Evolutionary conservation across 2,329 filamentous ascomycete species (phyloP).

Genomic region (Tolypocladium endophyticum): DNA sequence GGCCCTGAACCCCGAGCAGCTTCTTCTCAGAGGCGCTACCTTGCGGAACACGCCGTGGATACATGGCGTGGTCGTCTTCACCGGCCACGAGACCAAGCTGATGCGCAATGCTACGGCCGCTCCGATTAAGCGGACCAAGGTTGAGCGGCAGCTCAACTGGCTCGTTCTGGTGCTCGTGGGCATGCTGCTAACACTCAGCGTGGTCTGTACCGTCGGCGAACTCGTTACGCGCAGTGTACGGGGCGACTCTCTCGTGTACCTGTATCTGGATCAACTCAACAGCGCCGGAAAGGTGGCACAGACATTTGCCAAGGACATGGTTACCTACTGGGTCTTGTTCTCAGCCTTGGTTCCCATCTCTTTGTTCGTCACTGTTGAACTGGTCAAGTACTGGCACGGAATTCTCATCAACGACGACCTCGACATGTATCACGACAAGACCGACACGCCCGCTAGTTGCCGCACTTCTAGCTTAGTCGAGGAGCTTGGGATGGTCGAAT

Average conservation of each 20-base stretch:
- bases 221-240: conserved; percentile 63
- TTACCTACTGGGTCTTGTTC: conserved; percentile 98
- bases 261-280: conserved; percentile 54
- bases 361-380: conserved; percentile 91
- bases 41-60: conserved; percentile 95
- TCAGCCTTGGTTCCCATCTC: conserved; percentile 95
- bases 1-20: conserved; percentile 80
- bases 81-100: conserved; percentile 91
- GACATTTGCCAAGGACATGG: conserved; percentile 86
- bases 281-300: conserved; percentile 45
- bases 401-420: conserved; percentile 95
- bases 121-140: conserved; percentile 94
- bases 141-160: conserved; percentile 86
- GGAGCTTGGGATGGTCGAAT: conserved; percentile 95
- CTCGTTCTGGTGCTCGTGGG: conserved; percentile 84
- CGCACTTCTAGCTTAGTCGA: conserved; percentile 94
- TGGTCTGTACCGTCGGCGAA: conserved; percentile 87
- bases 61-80: conserved; percentile 88
- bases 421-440: conserved; percentile 95
- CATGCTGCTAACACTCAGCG: conserved; percentile 73
- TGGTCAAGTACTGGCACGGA: conserved; percentile 98
- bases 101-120: conserved; percentile 97
- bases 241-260: conserved; percentile 56
- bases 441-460: conserved; percentile 90
- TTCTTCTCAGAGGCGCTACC: conserved; percentile 85